Base-by-base conservation (phyloP, 345 rosid species). In the Orychophragmus violaceus region DNA sequence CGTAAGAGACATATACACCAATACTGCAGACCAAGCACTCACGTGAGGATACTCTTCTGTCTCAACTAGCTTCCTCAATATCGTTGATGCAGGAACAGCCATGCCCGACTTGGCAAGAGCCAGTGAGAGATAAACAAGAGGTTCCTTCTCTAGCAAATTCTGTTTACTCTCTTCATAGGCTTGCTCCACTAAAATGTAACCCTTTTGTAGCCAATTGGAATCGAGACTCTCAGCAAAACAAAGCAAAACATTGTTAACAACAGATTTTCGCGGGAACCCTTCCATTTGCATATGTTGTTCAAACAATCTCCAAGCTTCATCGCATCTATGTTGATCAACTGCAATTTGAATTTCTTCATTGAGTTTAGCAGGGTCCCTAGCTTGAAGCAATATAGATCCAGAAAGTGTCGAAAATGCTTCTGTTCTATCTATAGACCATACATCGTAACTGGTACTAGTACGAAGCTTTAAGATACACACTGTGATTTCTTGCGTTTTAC, bases 231-330 rank as follows among this genome's bases (percentile, higher is more conserved):
- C n/a, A n/a, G n/a, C n/a, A n/a, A n/a, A n/a, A n/a, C n/a, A n/a
- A n/a, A n/a, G n/a, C n/a, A n/a, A n/a, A n/a, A n/a, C n/a, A n/a
- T n/a, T n/a, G n/a, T n/a, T n/a, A n/a, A n/a, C 81, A 44, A 87
- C 64, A 5, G 88, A 83, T 75, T 85, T 94, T 44, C 84, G 76
- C 1, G 99, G 99, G 42, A 88, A 87, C 27, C 96, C 90, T 50
- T 87, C 97, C 89, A 88, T 88, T 41, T 77, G 86, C 88, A 85
- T 75, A 54, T 90, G 92, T 50, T 80, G 91, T 70, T 84, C 89
- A 69, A 71, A 83, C 57, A 88, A 66, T 71, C 75, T 82, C 97
- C 97, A 90, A 14, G 82, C 76, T 62, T 84, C 90, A 17, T 62
- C 54, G 46, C 76, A 77, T 42, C 83, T 81, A 32, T 19, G 56